Conservation (phyloP, 257 asterid species). For the Fraxinus cuspidata region DNA sequence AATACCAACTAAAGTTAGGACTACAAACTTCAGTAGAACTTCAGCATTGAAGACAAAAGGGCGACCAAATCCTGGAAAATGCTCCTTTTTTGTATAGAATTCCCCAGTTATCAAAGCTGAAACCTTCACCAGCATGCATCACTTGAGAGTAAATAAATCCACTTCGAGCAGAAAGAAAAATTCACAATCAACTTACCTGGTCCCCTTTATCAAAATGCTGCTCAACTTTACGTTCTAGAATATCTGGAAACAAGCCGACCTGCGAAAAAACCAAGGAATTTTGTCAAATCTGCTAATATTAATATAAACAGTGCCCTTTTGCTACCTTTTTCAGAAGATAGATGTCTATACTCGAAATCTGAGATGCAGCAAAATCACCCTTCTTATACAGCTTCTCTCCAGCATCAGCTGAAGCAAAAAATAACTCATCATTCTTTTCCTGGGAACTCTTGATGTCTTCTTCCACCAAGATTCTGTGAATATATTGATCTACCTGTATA, state of each 20-base stretch:
- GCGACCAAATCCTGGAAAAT: conserved; percentile 98
- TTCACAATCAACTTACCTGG: conserved; percentile 52
- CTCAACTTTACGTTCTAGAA: conserved; percentile 73
- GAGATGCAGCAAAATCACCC: conserved; percentile 84
- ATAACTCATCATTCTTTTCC: conserved; percentile 58
- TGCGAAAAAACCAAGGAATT: conserved; percentile 30
- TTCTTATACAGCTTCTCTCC: conserved; percentile 60
- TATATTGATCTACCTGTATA: conserved; percentile 82
- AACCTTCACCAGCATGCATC: conserved; percentile 72
- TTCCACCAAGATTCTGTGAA: conserved; percentile 85
- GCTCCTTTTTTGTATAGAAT: conserved; percentile 90
- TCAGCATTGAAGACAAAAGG: conserved; percentile 86
- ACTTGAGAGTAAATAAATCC: conserved; percentile 37
- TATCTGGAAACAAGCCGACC: conserved; percentile 96
- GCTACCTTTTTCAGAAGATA: conserved; percentile 77
- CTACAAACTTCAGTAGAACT: conserved; percentile 72
- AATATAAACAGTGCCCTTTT: neutral
- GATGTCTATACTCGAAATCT: conserved; percentile 60
- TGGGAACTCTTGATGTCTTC: conserved; percentile 64
- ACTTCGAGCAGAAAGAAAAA: conserved; percentile 26
- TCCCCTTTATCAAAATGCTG: conserved; percentile 90
- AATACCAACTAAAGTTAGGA: conserved; percentile 12
- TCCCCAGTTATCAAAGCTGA: conserved; percentile 98
- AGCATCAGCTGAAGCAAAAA: conserved; percentile 54
- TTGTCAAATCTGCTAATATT: conserved; percentile 20